Evolutionary conservation across 345 rosid genomes (phyloP), one percentile per base, ranked within the genome.

Genomic region (Salix purpurea): DNA sequence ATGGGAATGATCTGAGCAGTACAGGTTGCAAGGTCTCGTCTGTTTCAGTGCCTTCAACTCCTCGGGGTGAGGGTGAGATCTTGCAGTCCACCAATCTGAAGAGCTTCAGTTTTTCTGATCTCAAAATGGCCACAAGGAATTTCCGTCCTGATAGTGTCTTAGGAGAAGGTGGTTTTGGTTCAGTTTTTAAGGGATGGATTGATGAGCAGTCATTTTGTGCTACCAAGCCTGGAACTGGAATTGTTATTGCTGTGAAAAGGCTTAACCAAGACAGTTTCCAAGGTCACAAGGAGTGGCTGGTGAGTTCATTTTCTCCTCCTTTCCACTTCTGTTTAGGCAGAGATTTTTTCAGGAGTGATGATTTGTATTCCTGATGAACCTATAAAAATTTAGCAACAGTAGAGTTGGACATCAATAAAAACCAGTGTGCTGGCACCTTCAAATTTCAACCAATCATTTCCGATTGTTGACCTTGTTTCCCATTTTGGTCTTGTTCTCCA

Each of bases 261-360:
- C 94, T 94, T 26, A 96, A 94, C 87, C 91, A 85, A 76, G 99
- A 91, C 50, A 85, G 98, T n/a, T 85, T 83, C 66, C 99, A 96
- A 80, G 98, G 99, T 70, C 97, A 96, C 86, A 94, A 81, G 79
- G 99, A 96, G 84, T 96, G 99, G 99, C 82, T 94, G 91, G 98
- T 95, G 78, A 84, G 90, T 87, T 80, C 78, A 65, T 50, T 73
- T 69, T 85, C 65, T 44, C 50, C 69, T 54, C 60, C 40, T 24
- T 69, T 50, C 14, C 37, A n/a, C 18, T 70, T 73, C 50, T 15
- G 32, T 18, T 32, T 21, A 44, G 58, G 74, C 44, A 18, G 56
- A 65, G 39, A 58, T n/a, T 56, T 61, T 23, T 26, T 16, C n/a
- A 19, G 4, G 56, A 66, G 70, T 74, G 39, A 11, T 36, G 69